A percentile compares a stretch with the other conserved stretches of the same genome.
phyloP scores from a whole-genome alignment of 2,329 filamentous ascomycete genomes.

The Clonostachys rhizophaga region DNA sequence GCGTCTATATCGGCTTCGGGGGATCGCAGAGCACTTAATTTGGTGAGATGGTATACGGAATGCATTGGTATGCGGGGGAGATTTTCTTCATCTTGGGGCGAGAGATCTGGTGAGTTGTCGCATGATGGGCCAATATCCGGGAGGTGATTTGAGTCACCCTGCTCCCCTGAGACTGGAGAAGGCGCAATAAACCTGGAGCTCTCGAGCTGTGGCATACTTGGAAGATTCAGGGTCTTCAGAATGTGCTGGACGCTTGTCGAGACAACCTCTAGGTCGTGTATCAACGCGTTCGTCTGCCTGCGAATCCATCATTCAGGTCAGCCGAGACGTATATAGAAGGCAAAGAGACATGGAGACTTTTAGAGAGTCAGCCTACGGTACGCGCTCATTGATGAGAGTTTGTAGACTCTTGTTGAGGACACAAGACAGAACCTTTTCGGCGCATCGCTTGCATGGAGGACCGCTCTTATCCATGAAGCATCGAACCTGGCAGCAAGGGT shows the following conservation, averaged over 20 bases:
- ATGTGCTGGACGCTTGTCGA: constrained; percentile 5
- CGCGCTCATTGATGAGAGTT: constrained; percentile 42
- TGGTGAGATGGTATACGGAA: constrained; percentile 29
- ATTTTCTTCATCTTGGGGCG: constrained; percentile 20
- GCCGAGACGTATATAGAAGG: no score
- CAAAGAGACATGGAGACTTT: no score
- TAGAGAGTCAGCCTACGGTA: no score
- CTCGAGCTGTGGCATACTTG: not conserved
- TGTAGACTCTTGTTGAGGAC: not conserved
- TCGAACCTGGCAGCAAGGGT: not conserved
- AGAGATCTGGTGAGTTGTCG: constrained; percentile 12
- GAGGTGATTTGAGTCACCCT: not conserved
- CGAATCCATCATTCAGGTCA: not conserved
- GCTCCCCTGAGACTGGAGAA: not conserved
- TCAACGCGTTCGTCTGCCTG: constrained; percentile 5
- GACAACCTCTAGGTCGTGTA: constrained; percentile 8
- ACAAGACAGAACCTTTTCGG: not conserved
- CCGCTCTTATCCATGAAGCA: not conserved
- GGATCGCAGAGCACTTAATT: constrained; percentile 25
- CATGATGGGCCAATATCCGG: constrained; percentile 7
- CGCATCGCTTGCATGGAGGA: not conserved
- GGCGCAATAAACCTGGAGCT: not conserved
- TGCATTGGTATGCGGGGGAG: constrained; percentile 30
- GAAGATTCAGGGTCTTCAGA: not conserved
- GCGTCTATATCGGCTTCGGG: constrained; percentile 16